Evolutionary conservation across 176 grass and related monocot species (phyloP).

Genomic region (Hsuehochloa calcarea): DNA sequence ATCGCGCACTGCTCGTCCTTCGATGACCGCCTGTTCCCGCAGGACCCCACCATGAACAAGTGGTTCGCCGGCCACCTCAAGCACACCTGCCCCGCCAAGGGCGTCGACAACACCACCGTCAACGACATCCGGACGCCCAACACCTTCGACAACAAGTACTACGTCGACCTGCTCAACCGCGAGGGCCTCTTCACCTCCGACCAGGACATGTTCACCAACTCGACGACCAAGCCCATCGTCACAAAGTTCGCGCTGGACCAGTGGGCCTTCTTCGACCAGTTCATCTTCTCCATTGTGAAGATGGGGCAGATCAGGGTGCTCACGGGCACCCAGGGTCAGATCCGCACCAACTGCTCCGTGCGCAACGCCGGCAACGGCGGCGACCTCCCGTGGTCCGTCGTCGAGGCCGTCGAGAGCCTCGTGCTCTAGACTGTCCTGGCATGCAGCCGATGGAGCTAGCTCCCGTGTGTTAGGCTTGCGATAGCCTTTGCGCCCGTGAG

Average conservation of each 20-base stretch:
- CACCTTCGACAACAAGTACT: constrained; percentile 38
- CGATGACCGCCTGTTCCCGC: constrained; percentile 30
- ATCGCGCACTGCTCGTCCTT: constrained; percentile 55
- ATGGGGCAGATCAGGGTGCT: constrained; percentile 44
- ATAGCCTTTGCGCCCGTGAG: too few relatives aligned
- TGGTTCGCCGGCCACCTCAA: constrained; percentile 41
- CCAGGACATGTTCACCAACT: constrained; percentile 42
- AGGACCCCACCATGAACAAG: constrained; percentile 43
- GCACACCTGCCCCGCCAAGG: constrained; percentile 25
- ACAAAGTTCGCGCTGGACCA: constrained; percentile 28
- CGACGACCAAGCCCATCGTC: constrained; percentile 27
- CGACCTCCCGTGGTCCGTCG: neutral
- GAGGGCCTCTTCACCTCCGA: constrained; percentile 50
- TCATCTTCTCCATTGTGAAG: constrained; percentile 33
- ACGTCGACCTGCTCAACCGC: constrained; percentile 16
- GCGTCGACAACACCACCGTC: constrained; percentile 30
- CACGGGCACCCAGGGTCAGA: constrained; percentile 38
- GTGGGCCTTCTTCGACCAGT: constrained; percentile 38
- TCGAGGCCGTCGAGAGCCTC: neutral
- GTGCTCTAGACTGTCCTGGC: neutral
- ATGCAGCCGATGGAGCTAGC: too few relatives aligned
- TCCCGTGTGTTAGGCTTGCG: too few relatives aligned
- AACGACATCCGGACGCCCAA: constrained; percentile 37
- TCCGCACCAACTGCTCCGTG: constrained; percentile 48
- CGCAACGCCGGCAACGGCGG: neutral